Evolutionary conservation across 306 rosid species (phyloP).

Genomic region (Cyclanthera cordifolia): DNA sequence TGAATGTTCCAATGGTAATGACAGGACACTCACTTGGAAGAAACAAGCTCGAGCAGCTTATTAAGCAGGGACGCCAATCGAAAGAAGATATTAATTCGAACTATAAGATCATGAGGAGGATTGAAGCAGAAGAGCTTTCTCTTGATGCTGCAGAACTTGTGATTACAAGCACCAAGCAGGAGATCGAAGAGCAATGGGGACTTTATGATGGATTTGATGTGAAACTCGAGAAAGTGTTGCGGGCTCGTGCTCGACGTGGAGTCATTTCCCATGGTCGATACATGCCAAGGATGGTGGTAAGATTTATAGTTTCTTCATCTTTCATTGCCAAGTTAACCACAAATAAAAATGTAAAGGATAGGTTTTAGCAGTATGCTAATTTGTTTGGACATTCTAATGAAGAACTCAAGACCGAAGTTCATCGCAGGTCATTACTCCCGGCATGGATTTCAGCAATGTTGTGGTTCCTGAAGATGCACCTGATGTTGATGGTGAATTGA

Average conservation of each 20-base stretch:
- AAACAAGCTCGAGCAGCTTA: constrained; percentile 84
- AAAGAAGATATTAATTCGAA: constrained; percentile 82
- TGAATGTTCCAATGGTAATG: constrained; percentile 79
- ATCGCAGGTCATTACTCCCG: constrained; percentile 75
- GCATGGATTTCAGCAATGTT: constrained; percentile 87
- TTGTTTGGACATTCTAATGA: constrained; percentile 2
- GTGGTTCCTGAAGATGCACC: constrained; percentile 54
- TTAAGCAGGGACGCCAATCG: constrained; percentile 83
- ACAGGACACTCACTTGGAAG: constrained; percentile 91
- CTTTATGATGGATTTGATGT: constrained; percentile 88
- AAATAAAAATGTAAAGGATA: background rate
- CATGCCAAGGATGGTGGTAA: constrained; percentile 97
- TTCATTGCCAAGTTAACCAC: background rate
- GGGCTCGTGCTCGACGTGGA: constrained; percentile 75
- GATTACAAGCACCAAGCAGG: constrained; percentile 85
- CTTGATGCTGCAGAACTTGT: constrained; percentile 89
- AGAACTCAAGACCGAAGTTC: constrained; percentile 15
- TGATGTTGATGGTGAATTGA: constrained; percentile 54
- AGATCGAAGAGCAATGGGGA: constrained; percentile 91
- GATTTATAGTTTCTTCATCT: constrained; percentile 2
- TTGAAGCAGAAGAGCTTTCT: constrained; percentile 80
- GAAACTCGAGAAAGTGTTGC: constrained; percentile 76
- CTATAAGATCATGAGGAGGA: constrained; percentile 81
- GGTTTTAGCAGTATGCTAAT: background rate
- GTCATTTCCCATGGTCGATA: constrained; percentile 74